Conservation (phyloP, 1,284 basidiomycete genomes). For the Malassezia furfur region DNA sequence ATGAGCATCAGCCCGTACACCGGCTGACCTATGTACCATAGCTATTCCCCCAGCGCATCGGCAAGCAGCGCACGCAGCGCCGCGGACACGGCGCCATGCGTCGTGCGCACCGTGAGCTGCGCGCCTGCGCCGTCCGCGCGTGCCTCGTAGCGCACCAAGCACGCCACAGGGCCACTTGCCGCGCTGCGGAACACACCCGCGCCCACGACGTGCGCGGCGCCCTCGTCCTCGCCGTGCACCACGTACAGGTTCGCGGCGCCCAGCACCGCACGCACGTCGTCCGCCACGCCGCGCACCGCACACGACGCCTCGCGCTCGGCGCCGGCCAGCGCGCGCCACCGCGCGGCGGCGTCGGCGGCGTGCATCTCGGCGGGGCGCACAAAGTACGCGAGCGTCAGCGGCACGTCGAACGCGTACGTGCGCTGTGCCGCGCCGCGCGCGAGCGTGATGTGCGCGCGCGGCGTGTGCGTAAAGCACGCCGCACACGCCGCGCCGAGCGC, state of each 20-base stretch:
- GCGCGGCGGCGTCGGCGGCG: constrained; percentile 80
- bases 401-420: neutral
- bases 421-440: neutral
- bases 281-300: constrained; percentile 64
- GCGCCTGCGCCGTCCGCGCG: constrained; percentile 90
- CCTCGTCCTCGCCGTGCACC: constrained; percentile 58
- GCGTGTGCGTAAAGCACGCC: neutral
- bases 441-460: neutral
- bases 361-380: constrained; percentile 60
- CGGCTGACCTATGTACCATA: neutral
- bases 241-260: constrained; percentile 65
- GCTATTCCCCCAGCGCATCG: neutral
- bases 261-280: constrained; percentile 57
- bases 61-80: constrained; percentile 54
- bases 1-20: constrained; percentile 42
- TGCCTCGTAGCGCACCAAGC: constrained; percentile 81
- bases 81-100: constrained; percentile 78
- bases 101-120: constrained; percentile 84
- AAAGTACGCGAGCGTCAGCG: constrained; percentile 2
- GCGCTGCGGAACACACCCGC: constrained; percentile 87
- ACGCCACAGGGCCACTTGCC: constrained; percentile 81
- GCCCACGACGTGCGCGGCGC: constrained; percentile 68
- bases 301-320: constrained; percentile 64
- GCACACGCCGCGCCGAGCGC: neutral
- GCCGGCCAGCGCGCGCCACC: constrained; percentile 94